Percentiles rank a stretch among this genome's conserved stretches.
Conservation (phyloP, 306 rosid genomes). For the Vicia villosa region DNA sequence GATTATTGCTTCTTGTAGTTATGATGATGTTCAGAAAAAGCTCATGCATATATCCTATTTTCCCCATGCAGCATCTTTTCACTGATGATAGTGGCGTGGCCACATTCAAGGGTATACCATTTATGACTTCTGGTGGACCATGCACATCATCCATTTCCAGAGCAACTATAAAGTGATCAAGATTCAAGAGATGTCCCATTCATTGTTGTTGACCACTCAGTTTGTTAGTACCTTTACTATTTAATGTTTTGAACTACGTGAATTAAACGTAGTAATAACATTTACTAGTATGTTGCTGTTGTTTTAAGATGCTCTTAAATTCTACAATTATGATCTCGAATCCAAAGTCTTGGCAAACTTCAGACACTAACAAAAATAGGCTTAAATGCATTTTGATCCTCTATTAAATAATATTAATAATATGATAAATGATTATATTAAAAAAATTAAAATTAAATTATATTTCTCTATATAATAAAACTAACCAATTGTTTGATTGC, state of each 20-base stretch:
- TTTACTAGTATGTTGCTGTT: conserved; percentile 22
- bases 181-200: conserved; percentile 26
- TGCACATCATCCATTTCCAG: conserved; percentile 73
- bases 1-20: background rate
- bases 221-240: conserved; percentile 23
- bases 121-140: conserved; percentile 91
- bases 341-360: conserved; percentile 9
- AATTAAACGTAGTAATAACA: conserved; percentile 20
- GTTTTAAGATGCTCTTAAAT: conserved; percentile 32
- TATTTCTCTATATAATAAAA: too few species aligned
- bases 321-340: conserved; percentile 16
- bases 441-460: too few species aligned
- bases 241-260: conserved; percentile 26
- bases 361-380: too few species aligned
- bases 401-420: too few species aligned
- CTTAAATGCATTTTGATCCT: too few species aligned
- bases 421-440: too few species aligned
- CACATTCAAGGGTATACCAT: conserved; percentile 86
- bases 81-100: conserved; percentile 88
- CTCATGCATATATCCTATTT: conserved; percentile 14
- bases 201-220: conserved; percentile 37
- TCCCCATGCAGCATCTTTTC: conserved; percentile 78
- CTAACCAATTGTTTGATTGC: conserved; percentile 47
- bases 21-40: conserved; percentile 25
- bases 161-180: conserved; percentile 73